Evolutionary conservation across 2,329 filamentous ascomycete species (phyloP), one percentile per base, ranked within the genome.

Genomic region (Epichloe coenophiala): DNA sequence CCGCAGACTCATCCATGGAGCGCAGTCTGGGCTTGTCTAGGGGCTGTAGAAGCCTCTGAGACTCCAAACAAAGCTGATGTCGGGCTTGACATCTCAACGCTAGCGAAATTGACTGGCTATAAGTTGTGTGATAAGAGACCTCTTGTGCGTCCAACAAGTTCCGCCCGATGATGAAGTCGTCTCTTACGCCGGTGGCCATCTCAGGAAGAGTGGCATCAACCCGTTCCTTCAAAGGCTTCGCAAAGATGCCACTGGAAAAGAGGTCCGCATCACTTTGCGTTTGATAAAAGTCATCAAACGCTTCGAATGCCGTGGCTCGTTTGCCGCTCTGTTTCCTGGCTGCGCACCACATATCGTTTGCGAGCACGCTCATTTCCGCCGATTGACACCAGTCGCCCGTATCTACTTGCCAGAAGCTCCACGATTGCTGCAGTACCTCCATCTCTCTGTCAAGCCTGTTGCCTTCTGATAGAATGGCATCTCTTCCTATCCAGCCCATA

Each of bases 401-500:
- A 58, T 83, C 81, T 33, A 89, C 63, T 19, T 71, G 68, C 83
- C 87, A 91, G 54, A 79, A 77, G 37, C 81, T 70, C 75, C 84
- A 85, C 1, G 74, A 66, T 63, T 89, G 80, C 42, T 75, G 72
- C 54, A 85, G 66, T 3, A 83, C 66, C 57, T 88, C 82, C 47
- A 83, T 76, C 53, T 86, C 77, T 12, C 71, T 69, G 23, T 73
- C 69, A 23, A 60, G 61, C 60, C 45, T 63, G 55, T 47, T 67
- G 61, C 51, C 58, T 50, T 64, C 57, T 4, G 65, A 59, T 41
- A 67, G 62, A 15, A 71, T 64, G 3, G 75, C 65, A 58, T 91
- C 85, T 51, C 82, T 78, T 45, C 75, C 78, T 31, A 89, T 65
- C 77, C 82, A 79, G 40, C 88, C 89, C 84, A 96, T 93, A 15